Evolutionary conservation across 805 yeast species (phyloP), one percentile per base, ranked within the genome.

Genomic region (Grigorovia humatica): DNA sequence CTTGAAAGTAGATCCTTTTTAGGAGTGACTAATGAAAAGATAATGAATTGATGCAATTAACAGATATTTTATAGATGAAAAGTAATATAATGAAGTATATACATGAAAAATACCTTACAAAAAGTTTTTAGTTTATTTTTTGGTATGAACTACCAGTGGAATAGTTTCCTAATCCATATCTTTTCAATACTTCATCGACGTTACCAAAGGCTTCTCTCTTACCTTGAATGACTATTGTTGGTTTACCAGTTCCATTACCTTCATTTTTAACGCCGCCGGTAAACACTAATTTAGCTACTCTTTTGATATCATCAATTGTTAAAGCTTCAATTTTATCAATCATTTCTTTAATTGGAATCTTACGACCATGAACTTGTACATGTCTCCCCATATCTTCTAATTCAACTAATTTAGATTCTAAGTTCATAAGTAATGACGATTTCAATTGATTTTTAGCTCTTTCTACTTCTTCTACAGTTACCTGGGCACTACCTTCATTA

Each of bases 341-440:
- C 95, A 91, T 89, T 61, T 89, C 96, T 38, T 74, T 71, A 9
- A 88, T 83, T 13, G 86, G 80, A 9, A 90, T 78, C 57, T 85
- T 79, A 57, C 77, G 78, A 44, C 88, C 88, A 64, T 85, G 88
- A 46, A 87, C 80, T 68, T 87, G 96, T 27, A 93, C 81, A 68
- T 93, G 99, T 68, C 98, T 81, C 13, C 98, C 98, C 70, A 90
- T 75, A 62, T 93, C 99, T 69, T 93, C 99, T 51, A 93, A 73
- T 63, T 88, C 90, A n/a, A 95, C 95, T 75, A 91, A 77, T 65
- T 86, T 88, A 57, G 93, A 83, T 68, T 93, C 99, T 47, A 90
- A 76, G 62, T 90, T 91, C 96, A 91, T 91, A 66, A 91, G 74
- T 53, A 93, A 72, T 8, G 96, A 85, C 3, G 93, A 82, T 45